Evolutionary conservation across 352 stramenopile genomes (phyloP).

Genomic region (Pythium aristosporum): DNA sequence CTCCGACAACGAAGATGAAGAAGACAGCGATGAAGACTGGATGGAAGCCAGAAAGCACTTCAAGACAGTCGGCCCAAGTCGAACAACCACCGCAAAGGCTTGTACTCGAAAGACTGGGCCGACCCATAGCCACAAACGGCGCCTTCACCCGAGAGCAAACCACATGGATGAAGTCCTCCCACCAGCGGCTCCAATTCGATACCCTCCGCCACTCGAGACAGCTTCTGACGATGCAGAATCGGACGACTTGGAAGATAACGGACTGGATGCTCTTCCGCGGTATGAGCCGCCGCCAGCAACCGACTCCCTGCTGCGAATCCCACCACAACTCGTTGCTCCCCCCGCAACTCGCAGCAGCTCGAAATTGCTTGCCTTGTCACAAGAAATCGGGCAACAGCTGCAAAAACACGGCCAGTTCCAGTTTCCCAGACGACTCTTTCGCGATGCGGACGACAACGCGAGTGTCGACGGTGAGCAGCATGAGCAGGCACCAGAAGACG

Average conservation of each 20-base stretch:
- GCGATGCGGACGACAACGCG: neutral
- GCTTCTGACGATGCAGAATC: conserved; percentile 19
- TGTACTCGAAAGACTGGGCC: neutral
- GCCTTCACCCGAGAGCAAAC: conserved; percentile 2
- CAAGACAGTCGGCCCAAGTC: neutral
- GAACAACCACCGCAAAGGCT: neutral
- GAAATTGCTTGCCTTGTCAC: conserved; percentile 24
- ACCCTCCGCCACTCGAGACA: conserved; percentile 1
- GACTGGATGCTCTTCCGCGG: conserved; percentile 17
- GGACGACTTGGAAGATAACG: conserved; percentile 29
- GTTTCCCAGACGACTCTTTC: conserved; percentile 37
- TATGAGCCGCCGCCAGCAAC: conserved; percentile 4
- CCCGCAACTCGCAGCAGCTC: conserved; percentile 1
- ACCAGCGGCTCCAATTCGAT: conserved; percentile 20
- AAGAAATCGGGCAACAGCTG: conserved; percentile 31
- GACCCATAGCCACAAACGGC: conserved; percentile 12
- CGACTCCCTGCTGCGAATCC: neutral
- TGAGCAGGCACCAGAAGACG: conserved; percentile 12
- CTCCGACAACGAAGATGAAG: conserved; percentile 2
- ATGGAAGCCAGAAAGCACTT: conserved; percentile 12
- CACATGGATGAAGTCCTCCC: conserved; percentile 18
- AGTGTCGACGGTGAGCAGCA: conserved; percentile 1
- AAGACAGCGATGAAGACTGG: conserved; percentile 22
- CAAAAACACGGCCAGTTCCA: conserved; percentile 35
- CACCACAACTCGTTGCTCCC: neutral